Percentiles rank a stretch among this genome's conserved stretches.
Conservation (phyloP, 768 basidiomycete species). For the Lactarius deliciosus region DNA sequence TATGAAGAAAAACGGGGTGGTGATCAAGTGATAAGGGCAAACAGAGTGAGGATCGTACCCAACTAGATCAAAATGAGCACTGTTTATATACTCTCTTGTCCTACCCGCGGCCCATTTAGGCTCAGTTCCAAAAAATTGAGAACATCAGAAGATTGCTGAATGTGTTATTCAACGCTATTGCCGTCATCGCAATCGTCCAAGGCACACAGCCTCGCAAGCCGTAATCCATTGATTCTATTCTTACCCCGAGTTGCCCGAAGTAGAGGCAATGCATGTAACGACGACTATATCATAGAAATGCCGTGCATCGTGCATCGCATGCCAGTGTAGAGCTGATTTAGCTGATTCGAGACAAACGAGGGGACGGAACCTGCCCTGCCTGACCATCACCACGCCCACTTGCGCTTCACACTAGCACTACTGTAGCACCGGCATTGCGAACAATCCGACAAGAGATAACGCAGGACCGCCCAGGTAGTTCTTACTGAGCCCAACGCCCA, state of each 20-base stretch:
- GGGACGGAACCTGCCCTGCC: background rate
- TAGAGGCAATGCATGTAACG: background rate
- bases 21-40: background rate
- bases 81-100: background rate
- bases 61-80: background rate
- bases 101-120: slow-evolving; percentile 1
- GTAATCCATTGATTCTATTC: too few relatives aligned
- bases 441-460: slow-evolving; percentile 42
- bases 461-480: slow-evolving; percentile 46
- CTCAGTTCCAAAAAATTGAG: background rate
- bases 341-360: background rate
- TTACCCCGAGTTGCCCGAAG: background rate
- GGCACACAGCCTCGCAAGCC: background rate
- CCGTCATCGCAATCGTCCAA: background rate
- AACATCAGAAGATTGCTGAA: background rate
- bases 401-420: background rate
- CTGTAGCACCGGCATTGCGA: slow-evolving; percentile 31
- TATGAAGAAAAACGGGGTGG: slow-evolving; percentile 4
- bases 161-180: background rate
- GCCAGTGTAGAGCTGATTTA: background rate
- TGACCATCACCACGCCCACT: background rate
- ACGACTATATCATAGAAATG: background rate
- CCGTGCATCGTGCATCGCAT: background rate
- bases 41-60: background rate
- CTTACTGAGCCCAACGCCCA: slow-evolving; percentile 64